These are phyloP conservation scores for Xerocomus spinulosus DNA, from an alignment of 768 basidiomycete species.

Conservation along the genomic window DNA sequence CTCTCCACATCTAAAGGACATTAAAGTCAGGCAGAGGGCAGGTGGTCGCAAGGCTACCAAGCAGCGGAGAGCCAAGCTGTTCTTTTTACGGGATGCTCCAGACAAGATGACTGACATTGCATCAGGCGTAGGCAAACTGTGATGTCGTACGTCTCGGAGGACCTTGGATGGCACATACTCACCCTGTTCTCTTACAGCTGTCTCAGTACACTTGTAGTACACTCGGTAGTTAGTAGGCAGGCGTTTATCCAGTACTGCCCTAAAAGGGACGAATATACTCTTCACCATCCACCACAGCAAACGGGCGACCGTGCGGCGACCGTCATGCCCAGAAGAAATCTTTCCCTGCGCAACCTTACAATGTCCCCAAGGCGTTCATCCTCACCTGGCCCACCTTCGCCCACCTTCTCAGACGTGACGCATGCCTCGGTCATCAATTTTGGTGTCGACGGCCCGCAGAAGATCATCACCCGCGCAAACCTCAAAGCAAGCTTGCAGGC, in stretches of 20 bases:
- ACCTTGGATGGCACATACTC: background rate
- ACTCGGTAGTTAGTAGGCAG: no score
- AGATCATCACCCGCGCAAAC: conserved; percentile 78
- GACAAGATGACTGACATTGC: conserved; percentile 80
- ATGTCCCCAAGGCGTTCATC: conserved; percentile 42
- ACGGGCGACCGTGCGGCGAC: conserved; percentile 11
- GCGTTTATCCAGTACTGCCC: no score
- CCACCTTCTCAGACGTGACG: conserved; percentile 79
- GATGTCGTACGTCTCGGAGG: conserved; percentile 14
- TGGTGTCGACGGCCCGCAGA: conserved; percentile 67
- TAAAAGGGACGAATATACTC: conserved; percentile 14
- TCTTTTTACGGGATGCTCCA: conserved; percentile 76
- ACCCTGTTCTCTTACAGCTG: conserved; percentile 8
- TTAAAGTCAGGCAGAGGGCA: conserved; percentile 71
- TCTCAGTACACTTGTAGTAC: no score
- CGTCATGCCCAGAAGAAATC: conserved; percentile 47
- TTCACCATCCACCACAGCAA: conserved; percentile 14
- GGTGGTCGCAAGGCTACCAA: conserved; percentile 43
- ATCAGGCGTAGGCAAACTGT: conserved; percentile 36
- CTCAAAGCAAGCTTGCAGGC: conserved; percentile 73
- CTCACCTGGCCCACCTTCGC: conserved; percentile 67
- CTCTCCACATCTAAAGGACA: conserved; percentile 83
- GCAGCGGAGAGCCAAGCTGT: conserved; percentile 73
- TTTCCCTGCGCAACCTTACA: conserved; percentile 52
- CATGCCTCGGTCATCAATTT: conserved; percentile 75